These are phyloP conservation scores for Ambrosia hybrid DNA, from an alignment of 140 eudicot genomes.

Conservation along the genomic window DNA sequence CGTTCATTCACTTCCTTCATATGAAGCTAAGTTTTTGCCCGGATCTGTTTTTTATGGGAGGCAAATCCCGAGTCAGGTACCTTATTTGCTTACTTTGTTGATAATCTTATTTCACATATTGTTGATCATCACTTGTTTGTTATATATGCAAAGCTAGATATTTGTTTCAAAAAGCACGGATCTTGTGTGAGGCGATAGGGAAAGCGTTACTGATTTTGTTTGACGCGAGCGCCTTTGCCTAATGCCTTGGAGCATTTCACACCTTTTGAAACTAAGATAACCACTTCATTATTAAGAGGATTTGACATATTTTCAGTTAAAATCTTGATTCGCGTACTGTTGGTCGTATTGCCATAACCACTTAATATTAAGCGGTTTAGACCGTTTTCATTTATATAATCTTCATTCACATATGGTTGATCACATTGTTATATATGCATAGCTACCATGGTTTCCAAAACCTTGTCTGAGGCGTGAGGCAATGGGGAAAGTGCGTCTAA, in stretches of 20 bases:
- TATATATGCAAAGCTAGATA: background rate
- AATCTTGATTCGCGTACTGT: background rate
- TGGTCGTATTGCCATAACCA: background rate
- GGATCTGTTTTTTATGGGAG: slow-evolving; percentile 71
- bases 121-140: background rate
- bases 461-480: too few relatives aligned
- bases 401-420: background rate
- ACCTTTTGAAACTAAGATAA: background rate
- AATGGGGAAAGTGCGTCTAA: too few relatives aligned
- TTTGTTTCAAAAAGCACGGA: slow-evolving; percentile 21
- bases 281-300: background rate
- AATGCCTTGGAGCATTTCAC: background rate
- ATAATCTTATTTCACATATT: background rate
- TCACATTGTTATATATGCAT: background rate
- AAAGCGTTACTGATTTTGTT: too few relatives aligned
- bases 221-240: background rate
- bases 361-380: background rate
- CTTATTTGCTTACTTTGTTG: background rate
- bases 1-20: slow-evolving; percentile 71
- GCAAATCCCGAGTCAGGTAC: slow-evolving; percentile 88
- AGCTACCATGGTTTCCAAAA: too few relatives aligned
- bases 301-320: background rate
- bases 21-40: slow-evolving; percentile 41
- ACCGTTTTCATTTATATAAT: background rate
- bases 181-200: background rate